A percentile compares a stretch with the other conserved stretches of the same genome.
Evolutionary conservation across 169 alveolate genomes (phyloP).

Genomic region (Plasmodium vivax): DNA sequence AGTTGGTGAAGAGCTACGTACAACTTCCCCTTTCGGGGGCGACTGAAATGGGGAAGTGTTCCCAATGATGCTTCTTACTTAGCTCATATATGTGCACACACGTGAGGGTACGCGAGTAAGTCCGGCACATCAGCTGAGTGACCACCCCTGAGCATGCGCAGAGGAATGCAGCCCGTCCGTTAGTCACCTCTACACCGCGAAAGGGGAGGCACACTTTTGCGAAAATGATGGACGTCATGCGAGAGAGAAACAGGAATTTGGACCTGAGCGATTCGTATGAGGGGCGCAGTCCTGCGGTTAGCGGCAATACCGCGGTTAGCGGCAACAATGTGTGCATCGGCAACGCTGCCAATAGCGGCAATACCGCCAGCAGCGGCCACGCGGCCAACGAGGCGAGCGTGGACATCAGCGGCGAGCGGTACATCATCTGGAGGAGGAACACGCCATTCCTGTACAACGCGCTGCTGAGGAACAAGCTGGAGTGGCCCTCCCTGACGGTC

Average conservation of each 20-base stretch:
- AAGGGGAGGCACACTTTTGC: neutral
- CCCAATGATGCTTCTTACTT: neutral
- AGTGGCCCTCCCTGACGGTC: conserved; percentile 97
- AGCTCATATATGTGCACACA: neutral
- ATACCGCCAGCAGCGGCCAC: neutral
- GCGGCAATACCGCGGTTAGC: neutral
- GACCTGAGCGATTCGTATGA: conserved; percentile 31
- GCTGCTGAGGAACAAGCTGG: conserved; percentile 92
- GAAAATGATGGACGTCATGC: conserved; percentile 1
- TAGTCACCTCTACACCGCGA: neutral
- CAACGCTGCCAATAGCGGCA: neutral
- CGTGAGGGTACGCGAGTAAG: neutral
- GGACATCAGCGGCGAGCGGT: conserved; percentile 27
- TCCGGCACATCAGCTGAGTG: neutral
- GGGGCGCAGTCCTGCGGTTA: neutral
- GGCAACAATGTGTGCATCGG: neutral
- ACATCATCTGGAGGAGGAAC: conserved; percentile 94
- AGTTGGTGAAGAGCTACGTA: neutral
- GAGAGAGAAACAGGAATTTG: conserved; percentile 1
- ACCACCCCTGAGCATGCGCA: neutral
- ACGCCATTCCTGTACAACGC: conserved; percentile 95
- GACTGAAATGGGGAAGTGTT: neutral
- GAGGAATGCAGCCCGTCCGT: neutral
- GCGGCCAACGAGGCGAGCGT: neutral
- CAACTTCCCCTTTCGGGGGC: neutral